A percentile compares a stretch with the other conserved stretches of the same genome.
Evolutionary conservation across 2,329 filamentous ascomycete species (phyloP).

Genomic region (Endocalyx cinctus): DNA sequence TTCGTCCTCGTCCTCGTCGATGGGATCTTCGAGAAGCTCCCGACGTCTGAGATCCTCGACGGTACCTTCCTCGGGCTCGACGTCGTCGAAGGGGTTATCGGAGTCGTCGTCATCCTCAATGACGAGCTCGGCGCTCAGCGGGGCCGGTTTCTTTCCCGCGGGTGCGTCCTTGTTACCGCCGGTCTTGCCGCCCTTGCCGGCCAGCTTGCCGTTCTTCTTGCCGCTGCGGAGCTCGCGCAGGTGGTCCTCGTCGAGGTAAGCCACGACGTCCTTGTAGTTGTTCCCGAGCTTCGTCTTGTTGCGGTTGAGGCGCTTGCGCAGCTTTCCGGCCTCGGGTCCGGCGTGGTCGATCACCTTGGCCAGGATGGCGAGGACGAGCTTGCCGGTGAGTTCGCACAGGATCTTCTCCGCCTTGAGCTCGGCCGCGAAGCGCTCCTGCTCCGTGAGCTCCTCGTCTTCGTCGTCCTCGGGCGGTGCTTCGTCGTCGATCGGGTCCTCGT

Average conservation of each 20-base stretch:
- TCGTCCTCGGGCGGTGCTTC: slow-evolving; percentile 58
- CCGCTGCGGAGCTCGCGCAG: slow-evolving; percentile 40
- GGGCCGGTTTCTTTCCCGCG: slow-evolving; percentile 34
- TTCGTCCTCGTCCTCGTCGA: slow-evolving; percentile 38
- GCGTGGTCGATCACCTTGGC: slow-evolving; percentile 68
- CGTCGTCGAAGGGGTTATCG: slow-evolving; percentile 40
- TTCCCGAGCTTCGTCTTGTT: slow-evolving; percentile 77
- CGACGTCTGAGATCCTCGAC: slow-evolving; percentile 51
- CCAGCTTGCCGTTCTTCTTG: slow-evolving; percentile 37
- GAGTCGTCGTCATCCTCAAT: slow-evolving; percentile 36
- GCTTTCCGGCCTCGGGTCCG: slow-evolving; percentile 54
- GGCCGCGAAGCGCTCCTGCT: slow-evolving; percentile 56
- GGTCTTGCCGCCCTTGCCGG: slow-evolving; percentile 39
- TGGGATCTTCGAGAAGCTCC: slow-evolving; percentile 48
- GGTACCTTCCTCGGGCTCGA: slow-evolving; percentile 54
- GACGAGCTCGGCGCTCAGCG: slow-evolving; percentile 43
- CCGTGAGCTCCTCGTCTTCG: slow-evolving; percentile 48
- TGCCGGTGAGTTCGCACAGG: slow-evolving; percentile 79
- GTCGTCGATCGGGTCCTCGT: slow-evolving; percentile 67
- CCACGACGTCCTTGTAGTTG: slow-evolving; percentile 81
- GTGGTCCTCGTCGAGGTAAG: slow-evolving; percentile 70
- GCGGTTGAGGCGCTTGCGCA: slow-evolving; percentile 67
- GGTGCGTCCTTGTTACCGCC: too few relatives aligned
- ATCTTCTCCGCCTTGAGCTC: slow-evolving; percentile 77
- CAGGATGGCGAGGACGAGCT: slow-evolving; percentile 75